Base-by-base conservation (phyloP, 2,329 filamentous ascomycete species). In the Parafenestella ontariensis region DNA sequence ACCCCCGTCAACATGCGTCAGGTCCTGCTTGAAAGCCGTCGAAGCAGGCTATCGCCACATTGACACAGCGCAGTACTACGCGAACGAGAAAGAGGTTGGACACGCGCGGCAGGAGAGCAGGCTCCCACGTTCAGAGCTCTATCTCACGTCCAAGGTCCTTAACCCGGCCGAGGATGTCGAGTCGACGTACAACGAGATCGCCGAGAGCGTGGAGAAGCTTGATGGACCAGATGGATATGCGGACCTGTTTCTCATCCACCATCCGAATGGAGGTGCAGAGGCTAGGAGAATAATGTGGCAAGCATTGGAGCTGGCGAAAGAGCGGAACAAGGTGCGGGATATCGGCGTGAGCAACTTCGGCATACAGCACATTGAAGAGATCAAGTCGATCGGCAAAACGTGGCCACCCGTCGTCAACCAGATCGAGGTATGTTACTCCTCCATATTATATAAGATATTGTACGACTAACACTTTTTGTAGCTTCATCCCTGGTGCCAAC, bases 311-410 rank as follows among this genome's bases (percentile, higher is more conserved):
- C 83, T 77, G 69, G 72, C 89, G 36, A 77, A 85, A 54, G 76
- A 79, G 13, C 83, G 87, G 59, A 88, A 87, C 5, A 85, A 81
- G 60, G 81, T 84, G 37, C 85, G 81, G 73, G 82, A 82, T 33
- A 90, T 92, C 64, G 89, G 89, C 0, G 88, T 91, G 47, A 89
- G 87, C 71, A 92, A 92, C 68, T 92, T 85, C 64, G 86, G 87
- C 2, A 82, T 87, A 43, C 80, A 82, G 39, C 86, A 90, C 67
- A 83, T 92, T 21, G 84, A 91, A 67, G 86, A 89, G 73, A 81
- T 91, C 78, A 87, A 85, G 72, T 71, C 74, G 24, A 88, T 85
- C 71, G 87, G 87, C n/a, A 83, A 81, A 42, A 76, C 84, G 2
- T 90, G 84, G 83, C 88, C 88, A 44, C 89, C 89, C n/a, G 83